A percentile compares a stretch with the other conserved stretches of the same genome.
Conservation (phyloP, 176 grass and related monocot genomes). For the Alopecurus myosuroides region DNA sequence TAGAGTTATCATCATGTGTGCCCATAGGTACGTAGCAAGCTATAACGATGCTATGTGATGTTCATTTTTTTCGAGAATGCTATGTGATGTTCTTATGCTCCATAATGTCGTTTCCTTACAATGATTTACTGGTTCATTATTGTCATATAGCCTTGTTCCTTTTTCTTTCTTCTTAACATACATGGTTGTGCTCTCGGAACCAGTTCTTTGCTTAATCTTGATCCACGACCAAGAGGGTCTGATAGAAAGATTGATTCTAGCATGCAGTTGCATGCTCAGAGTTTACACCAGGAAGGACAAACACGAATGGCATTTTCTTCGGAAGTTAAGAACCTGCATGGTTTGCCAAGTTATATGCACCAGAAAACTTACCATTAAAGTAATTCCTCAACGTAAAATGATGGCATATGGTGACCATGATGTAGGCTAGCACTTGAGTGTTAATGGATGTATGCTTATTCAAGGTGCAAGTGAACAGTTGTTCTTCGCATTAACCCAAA, state of each 20-base stretch:
- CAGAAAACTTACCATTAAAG: background rate
- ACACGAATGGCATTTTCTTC: background rate
- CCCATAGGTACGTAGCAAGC: background rate
- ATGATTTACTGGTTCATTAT: background rate
- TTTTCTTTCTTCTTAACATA: constrained; percentile 1
- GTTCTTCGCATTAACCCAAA: background rate
- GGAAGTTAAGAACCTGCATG: background rate
- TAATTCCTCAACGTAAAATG: background rate
- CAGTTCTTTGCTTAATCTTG: constrained; percentile 37
- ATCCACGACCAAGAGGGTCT: background rate
- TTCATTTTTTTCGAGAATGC: too few species aligned
- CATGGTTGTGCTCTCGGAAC: constrained; percentile 8
- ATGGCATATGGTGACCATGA: background rate
- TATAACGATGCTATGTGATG: too few species aligned
- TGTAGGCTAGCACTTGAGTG: background rate
- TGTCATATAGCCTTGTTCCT: background rate
- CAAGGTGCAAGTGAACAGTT: background rate
- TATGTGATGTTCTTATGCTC: constrained; percentile 28
- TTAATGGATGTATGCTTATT: background rate
- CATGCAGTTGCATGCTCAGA: background rate
- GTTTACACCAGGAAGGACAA: constrained; percentile 4
- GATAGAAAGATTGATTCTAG: background rate
- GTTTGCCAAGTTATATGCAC: background rate
- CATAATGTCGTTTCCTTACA: constrained; percentile 17
- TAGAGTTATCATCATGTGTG: constrained; percentile 17